Percentiles rank a stretch among this genome's conserved stretches.
phyloP scores from a whole-genome alignment of 768 basidiomycete genomes.

The Suillus fuscotomentosus region DNA sequence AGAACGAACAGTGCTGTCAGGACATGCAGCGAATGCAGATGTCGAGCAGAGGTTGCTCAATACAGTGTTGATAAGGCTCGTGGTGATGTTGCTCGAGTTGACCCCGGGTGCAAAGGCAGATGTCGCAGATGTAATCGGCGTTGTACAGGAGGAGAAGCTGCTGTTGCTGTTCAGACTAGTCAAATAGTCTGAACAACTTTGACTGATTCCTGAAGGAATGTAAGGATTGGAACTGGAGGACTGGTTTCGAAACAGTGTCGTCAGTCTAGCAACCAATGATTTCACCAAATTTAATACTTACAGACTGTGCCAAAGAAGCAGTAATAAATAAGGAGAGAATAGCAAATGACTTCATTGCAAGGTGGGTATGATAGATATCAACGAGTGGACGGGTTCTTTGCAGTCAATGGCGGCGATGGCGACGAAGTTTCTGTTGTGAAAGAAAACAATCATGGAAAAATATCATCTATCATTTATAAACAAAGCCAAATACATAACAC shows the following conservation, averaged over 20 bases:
- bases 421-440: conserved; percentile 10
- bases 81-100: conserved; percentile 37
- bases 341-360: conserved; percentile 52
- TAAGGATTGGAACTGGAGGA: conserved; percentile 40
- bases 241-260: not conserved
- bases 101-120: conserved; percentile 48
- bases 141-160: conserved; percentile 58
- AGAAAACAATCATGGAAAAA: conserved; percentile 1
- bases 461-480: not conserved
- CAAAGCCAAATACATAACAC: conserved; percentile 1
- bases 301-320: conserved; percentile 51
- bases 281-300: conserved; percentile 13
- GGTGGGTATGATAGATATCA: conserved; percentile 23
- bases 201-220: conserved; percentile 68
- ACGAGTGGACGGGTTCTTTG: conserved; percentile 39
- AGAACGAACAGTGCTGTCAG: conserved; percentile 53
- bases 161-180: conserved; percentile 59
- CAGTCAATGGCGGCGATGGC: conserved; percentile 34
- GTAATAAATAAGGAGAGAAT: conserved; percentile 51
- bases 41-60: conserved; percentile 56
- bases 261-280: not conserved
- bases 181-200: conserved; percentile 58
- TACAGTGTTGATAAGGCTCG: conserved; percentile 47
- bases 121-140: conserved; percentile 58
- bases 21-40: conserved; percentile 47